Conservation (phyloP, 2,329 filamentous ascomycete genomes). For the Alternaria longipes region DNA sequence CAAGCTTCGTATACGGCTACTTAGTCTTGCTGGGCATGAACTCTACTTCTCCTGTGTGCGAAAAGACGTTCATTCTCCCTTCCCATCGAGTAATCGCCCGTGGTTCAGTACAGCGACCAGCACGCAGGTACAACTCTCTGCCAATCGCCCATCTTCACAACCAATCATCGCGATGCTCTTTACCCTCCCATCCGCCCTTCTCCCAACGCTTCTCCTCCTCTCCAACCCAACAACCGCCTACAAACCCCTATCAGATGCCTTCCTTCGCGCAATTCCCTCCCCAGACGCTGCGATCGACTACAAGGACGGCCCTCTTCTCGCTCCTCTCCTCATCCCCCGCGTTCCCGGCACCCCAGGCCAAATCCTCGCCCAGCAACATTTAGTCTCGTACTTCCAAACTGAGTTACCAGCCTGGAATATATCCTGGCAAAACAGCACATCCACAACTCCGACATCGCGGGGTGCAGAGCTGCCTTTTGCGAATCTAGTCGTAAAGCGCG, state of each 20-base stretch:
- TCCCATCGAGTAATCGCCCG: background rate
- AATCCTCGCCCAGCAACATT: constrained; percentile 76
- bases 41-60: background rate
- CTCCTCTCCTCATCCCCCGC: constrained; percentile 86
- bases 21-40: background rate
- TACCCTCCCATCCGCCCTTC: constrained; percentile 13
- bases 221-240: constrained; percentile 56
- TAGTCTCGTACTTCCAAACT: constrained; percentile 80
- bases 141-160: background rate
- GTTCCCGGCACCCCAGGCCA: constrained; percentile 88
- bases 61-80: background rate
- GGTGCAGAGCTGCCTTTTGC: constrained; percentile 78
- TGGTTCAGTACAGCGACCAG: background rate
- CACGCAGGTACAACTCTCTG: background rate
- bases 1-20: background rate
- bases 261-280: constrained; percentile 75
- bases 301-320: constrained; percentile 75
- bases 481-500: constrained; percentile 85
- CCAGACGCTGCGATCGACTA: constrained; percentile 81
- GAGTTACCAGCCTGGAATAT: constrained; percentile 82
- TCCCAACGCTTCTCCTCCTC: constrained; percentile 19
- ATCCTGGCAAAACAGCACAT: constrained; percentile 88
- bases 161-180: constrained; percentile 25
- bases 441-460: constrained; percentile 79
- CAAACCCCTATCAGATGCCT: constrained; percentile 74